A percentile compares a stretch with the other conserved stretches of the same genome.
phyloP scores from a whole-genome alignment of 2,329 filamentous ascomycete genomes.

The Calonectria honghensis region DNA sequence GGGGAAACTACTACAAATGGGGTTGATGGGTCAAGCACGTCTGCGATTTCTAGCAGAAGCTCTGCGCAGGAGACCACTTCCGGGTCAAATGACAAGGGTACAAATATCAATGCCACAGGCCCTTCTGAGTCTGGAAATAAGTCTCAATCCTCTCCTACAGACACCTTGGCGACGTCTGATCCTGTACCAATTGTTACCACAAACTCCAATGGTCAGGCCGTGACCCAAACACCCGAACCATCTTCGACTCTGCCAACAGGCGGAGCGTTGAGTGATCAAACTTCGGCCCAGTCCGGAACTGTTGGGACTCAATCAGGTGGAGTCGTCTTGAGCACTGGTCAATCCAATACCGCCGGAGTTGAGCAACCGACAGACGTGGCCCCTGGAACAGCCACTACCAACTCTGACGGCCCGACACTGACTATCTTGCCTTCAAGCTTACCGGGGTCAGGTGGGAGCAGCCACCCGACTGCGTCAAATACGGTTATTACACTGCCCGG shows the following conservation, averaged over 20 bases:
- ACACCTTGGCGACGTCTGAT: neutral
- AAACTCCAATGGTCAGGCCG: neutral
- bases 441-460: neutral
- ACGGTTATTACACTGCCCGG: neutral
- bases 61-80: neutral
- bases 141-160: neutral
- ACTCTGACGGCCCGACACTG: neutral
- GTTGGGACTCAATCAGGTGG: neutral
- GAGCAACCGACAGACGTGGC: neutral
- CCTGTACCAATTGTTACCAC: neutral
- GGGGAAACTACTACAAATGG: too few relatives aligned
- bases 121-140: neutral
- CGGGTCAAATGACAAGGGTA: neutral
- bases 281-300: neutral
- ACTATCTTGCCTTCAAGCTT: neutral
- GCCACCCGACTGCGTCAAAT: neutral
- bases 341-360: neutral
- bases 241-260: neutral
- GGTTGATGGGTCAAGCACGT: too few relatives aligned
- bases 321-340: neutral
- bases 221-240: neutral
- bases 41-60: neutral
- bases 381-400: neutral
- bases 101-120: neutral
- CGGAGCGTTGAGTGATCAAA: too few relatives aligned